phyloP scores from a whole-genome alignment of 352 stramenopile species.

The Saprolegnia diclina region DNA sequence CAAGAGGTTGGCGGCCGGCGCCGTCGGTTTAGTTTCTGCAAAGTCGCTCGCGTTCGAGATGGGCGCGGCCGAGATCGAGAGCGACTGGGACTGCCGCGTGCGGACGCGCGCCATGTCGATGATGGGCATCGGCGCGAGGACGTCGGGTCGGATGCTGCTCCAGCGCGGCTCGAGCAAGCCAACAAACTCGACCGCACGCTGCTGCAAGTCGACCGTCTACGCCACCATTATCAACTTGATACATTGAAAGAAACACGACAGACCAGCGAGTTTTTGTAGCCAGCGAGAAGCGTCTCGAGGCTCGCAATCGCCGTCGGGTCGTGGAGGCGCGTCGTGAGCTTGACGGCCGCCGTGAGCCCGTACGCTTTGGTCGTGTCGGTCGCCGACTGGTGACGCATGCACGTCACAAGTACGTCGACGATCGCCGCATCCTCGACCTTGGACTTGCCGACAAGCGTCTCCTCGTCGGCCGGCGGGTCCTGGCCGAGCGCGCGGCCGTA shows the following conservation, averaged over 20 bases:
- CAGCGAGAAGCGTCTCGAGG: slow-evolving; percentile 82
- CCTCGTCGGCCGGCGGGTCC: slow-evolving; percentile 49
- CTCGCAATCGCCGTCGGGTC: slow-evolving; percentile 57
- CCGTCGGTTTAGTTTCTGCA: slow-evolving; percentile 11
- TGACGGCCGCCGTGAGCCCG: slow-evolving; percentile 88
- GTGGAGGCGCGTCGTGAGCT: slow-evolving; percentile 91
- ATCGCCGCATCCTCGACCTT: slow-evolving; percentile 58
- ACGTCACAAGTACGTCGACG: slow-evolving; percentile 64
- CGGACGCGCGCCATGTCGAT: slow-evolving; percentile 87
- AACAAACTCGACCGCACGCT: slow-evolving; percentile 94
- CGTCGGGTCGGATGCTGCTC: slow-evolving; percentile 69
- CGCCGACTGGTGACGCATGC: slow-evolving; percentile 74
- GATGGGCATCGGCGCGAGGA: slow-evolving; percentile 91
- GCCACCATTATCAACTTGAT: background rate
- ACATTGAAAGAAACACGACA: background rate
- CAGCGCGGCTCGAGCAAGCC: slow-evolving; percentile 79
- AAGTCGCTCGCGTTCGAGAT: slow-evolving; percentile 23
- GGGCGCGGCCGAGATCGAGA: slow-evolving; percentile 30
- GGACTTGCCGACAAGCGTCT: slow-evolving; percentile 53
- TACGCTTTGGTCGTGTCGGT: slow-evolving; percentile 82
- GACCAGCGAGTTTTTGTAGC: slow-evolving; percentile 87
- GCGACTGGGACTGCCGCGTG: slow-evolving; percentile 50
- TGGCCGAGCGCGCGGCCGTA: slow-evolving; percentile 90
- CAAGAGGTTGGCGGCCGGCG: slow-evolving; percentile 66
- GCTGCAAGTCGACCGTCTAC: slow-evolving; percentile 91